phyloP scores from a whole-genome alignment of 768 basidiomycete genomes.

The Suillus hirtellus region DNA sequence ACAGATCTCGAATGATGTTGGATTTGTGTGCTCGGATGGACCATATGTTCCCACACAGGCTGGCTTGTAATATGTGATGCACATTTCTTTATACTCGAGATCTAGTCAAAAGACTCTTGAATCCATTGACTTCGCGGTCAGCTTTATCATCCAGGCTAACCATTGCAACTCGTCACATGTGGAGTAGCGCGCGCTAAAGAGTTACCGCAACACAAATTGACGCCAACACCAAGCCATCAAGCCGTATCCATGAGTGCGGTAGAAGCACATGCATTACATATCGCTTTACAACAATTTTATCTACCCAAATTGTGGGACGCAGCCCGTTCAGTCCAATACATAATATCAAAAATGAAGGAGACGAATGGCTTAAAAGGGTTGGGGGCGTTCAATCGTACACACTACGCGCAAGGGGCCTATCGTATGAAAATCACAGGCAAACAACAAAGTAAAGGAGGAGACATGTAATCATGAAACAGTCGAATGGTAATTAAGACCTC shows the following conservation, averaged over 20 bases:
- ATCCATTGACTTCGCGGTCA: not conserved
- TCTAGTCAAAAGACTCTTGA: not conserved
- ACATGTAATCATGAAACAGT: constrained; percentile 4
- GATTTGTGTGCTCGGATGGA: constrained; percentile 52
- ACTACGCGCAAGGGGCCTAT: constrained; percentile 29
- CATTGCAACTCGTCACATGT: not conserved
- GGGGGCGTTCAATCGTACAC: constrained; percentile 26
- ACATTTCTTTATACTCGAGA: not conserved
- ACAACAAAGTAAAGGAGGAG: constrained; percentile 11
- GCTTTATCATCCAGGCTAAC: not conserved
- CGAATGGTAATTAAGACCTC: constrained; percentile 51
- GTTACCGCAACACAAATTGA: not conserved
- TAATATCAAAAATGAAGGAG: constrained; percentile 15
- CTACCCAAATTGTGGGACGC: constrained; percentile 18
- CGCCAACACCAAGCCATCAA: not conserved
- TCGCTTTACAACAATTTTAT: constrained; percentile 30
- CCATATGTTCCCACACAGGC: constrained; percentile 41
- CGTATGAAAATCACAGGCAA: constrained; percentile 25
- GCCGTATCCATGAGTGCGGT: constrained; percentile 5
- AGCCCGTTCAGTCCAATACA: constrained; percentile 2
- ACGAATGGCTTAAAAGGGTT: constrained; percentile 7
- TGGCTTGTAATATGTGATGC: constrained; percentile 20
- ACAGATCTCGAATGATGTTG: constrained; percentile 47
- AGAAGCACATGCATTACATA: constrained; percentile 28
- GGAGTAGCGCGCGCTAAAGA: not conserved